A percentile compares a stretch with the other conserved stretches of the same genome.
Evolutionary conservation across 2,329 filamentous ascomycete species (phyloP).

Genomic region (Graphilbum sp.): DNA sequence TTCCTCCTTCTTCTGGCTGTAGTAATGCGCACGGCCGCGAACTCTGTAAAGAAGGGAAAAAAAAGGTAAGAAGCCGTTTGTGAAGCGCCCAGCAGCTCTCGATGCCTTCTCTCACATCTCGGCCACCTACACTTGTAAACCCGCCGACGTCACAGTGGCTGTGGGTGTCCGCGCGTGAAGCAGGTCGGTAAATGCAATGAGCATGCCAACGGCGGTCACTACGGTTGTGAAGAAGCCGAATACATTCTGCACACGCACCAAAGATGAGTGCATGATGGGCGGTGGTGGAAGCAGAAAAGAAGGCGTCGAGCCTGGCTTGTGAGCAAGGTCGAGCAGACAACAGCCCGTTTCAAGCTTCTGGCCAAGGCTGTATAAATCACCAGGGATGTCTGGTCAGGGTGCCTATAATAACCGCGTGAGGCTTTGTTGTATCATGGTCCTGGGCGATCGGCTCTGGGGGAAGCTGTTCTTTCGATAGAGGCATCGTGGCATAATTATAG

Average conservation of each 20-base stretch:
- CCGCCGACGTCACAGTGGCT: slow-evolving; percentile 45
- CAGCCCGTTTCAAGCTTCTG: no score
- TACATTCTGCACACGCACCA: slow-evolving; percentile 76
- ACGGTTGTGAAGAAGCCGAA: slow-evolving; percentile 98
- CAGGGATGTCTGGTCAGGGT: no score
- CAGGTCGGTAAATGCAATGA: slow-evolving; percentile 71
- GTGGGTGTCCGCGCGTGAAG: slow-evolving; percentile 51
- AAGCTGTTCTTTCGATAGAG: no score
- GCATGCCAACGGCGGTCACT: slow-evolving; percentile 59
- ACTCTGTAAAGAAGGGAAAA: no score
- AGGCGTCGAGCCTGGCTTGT: neutral
- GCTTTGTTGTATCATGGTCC: no score
- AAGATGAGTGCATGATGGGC: slow-evolving; percentile 64
- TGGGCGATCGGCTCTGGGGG: no score
- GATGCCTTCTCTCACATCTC: neutral
- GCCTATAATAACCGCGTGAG: no score
- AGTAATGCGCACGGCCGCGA: slow-evolving; percentile 89
- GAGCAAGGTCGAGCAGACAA: no score
- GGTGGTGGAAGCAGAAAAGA: neutral
- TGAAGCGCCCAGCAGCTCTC: no score
- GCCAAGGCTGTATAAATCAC: no score
- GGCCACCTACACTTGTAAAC: slow-evolving; percentile 62
- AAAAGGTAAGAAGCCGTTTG: no score
- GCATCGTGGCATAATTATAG: no score
- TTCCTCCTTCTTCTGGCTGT: slow-evolving; percentile 81